Percentiles rank a stretch among this genome's conserved stretches.
Evolutionary conservation across 441 rosid genomes (phyloP).

Genomic region (Erysimum pusillum): DNA sequence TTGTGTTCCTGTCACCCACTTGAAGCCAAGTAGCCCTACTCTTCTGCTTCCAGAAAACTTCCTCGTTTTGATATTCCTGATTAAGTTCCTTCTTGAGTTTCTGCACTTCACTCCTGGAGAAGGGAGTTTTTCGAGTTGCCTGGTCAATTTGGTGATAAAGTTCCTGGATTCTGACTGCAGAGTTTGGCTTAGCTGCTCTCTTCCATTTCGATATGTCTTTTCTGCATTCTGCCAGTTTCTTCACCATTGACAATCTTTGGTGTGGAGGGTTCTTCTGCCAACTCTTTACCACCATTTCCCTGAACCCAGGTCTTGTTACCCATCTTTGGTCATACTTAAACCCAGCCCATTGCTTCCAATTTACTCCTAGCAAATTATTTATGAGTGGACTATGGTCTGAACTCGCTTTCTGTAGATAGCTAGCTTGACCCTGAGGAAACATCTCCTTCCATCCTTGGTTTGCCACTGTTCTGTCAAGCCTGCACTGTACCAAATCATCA

Average conservation of each 20-base stretch:
- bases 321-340: background rate
- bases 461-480: background rate
- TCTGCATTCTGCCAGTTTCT: no score
- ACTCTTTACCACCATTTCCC: fast-evolving
- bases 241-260: no score
- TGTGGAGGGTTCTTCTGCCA: no score
- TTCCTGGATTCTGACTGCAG: background rate
- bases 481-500: background rate
- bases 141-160: fast-evolving
- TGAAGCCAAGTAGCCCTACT: background rate
- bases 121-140: fast-evolving
- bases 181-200: no score
- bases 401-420: no score
- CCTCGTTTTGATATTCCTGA: background rate
- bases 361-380: fast-evolving
- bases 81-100: fast-evolving
- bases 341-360: background rate
- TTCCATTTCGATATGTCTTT: no score
- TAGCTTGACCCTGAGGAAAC: background rate
- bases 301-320: background rate
- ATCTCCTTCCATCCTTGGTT: background rate
- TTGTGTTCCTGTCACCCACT: background rate
- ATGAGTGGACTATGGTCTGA: background rate
- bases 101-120: fast-evolving
- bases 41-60: background rate